Percentiles rank a stretch among this genome's conserved stretches.
phyloP scores from a whole-genome alignment of 306 rosid species.

The Morella rubra region DNA sequence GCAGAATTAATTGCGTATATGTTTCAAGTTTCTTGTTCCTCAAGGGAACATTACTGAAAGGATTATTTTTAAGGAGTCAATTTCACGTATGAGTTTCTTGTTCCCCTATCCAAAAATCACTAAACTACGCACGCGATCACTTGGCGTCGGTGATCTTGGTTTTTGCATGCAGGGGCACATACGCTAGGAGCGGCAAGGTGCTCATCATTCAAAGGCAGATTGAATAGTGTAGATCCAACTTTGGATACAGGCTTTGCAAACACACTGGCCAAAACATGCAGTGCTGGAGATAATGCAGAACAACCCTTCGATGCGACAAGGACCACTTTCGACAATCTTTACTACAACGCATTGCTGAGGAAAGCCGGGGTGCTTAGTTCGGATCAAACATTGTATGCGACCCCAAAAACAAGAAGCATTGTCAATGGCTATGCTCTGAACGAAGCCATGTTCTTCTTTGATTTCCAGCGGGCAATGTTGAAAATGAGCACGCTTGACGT shows the following conservation, averaged over 20 bases:
- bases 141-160: neutral
- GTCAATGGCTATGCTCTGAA: constrained; percentile 64
- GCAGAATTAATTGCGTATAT: neutral
- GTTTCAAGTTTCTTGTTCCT: neutral
- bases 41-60: neutral
- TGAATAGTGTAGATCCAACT: constrained; percentile 35
- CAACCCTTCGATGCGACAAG: constrained; percentile 64
- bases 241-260: constrained; percentile 56
- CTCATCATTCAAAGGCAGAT: constrained; percentile 57
- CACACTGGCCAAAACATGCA: constrained; percentile 55
- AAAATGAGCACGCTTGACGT: constrained; percentile 73
- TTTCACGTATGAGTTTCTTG: neutral
- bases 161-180: constrained; percentile 58
- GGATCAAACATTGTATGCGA: constrained; percentile 54
- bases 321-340: constrained; percentile 59
- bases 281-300: constrained; percentile 51
- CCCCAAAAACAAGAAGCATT: constrained; percentile 44
- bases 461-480: constrained; percentile 72
- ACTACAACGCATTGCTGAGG: constrained; percentile 47
- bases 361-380: constrained; percentile 61
- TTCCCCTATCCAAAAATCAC: neutral
- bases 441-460: constrained; percentile 67
- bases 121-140: neutral
- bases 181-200: constrained; percentile 86
- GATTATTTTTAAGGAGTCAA: neutral